Base-by-base conservation (phyloP, 805 yeast species). In the Candida palmyrensis region DNA sequence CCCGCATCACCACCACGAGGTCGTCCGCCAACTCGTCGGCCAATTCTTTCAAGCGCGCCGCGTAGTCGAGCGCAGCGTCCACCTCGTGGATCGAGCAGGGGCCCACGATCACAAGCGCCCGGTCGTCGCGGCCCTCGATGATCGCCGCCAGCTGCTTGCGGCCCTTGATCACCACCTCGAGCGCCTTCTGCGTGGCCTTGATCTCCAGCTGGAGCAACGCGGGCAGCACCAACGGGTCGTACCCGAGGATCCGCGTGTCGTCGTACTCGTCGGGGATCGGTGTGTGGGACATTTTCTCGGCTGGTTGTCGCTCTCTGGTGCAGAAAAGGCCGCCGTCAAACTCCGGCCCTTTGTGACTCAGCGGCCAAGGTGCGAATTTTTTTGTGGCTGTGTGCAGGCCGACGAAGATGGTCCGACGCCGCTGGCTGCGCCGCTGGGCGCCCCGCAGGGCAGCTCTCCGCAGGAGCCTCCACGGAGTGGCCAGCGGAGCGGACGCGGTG, bases 11-110 rank as follows among this genome's bases (percentile, higher is more conserved):
- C 38, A 90, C 75, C 36, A 80, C 82, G 36, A 90, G 71, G 45
- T 90, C 97, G 35, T 70, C 76, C 41, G 77, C 60, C 42, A 85
- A 73, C 58, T 84, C 85, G 23, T 78, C 82, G 23, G 87, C 68
- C 36, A 86, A 65, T 39, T 66, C 66, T 57, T 76, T 75, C 47
- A 90, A 71, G 44, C 81, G 73, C 24, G 59, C 60, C 40, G 90
- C 94, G 63, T 92, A 90, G 21, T 87, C 97, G 52, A 84, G 65
- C 22, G 97, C 97, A 30, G 92, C 83, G 26, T 71, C 76, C 38
- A 90, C 75, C 62, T 90, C 97, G 58, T 90, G 98, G 48, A 90
- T 81, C 13, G 97, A 92, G 59, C 98, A 90, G 42, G 98, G 98
- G 13, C 98, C 98, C 35, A 90, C 94, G 42, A 90, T 79, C 15